Conservation (phyloP, 768 basidiomycete genomes). For the Chlorophyllum brunneum region DNA sequence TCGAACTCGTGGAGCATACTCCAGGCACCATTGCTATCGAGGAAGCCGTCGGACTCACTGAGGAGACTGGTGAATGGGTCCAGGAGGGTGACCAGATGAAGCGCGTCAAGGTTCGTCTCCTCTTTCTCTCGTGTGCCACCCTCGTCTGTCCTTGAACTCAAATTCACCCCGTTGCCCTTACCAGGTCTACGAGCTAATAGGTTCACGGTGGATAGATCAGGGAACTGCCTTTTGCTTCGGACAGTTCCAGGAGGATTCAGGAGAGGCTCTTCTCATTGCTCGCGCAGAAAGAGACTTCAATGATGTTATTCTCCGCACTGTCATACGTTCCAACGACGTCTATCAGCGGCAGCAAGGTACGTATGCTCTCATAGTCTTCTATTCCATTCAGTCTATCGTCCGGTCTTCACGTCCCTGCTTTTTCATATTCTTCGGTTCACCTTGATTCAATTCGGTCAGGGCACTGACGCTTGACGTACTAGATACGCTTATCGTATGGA, state of each 20-base stretch:
- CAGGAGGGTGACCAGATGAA: conserved; percentile 68
- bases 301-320: conserved; percentile 73
- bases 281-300: conserved; percentile 72
- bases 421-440: conserved; percentile 13
- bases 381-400: background rate
- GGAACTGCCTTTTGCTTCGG: conserved; percentile 97
- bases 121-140: conserved; percentile 16
- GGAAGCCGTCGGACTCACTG: conserved; percentile 35
- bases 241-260: conserved; percentile 72
- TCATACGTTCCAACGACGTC: conserved; percentile 77
- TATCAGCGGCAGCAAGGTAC: conserved; percentile 85
- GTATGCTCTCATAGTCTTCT: conserved; percentile 18
- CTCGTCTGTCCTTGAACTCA: background rate
- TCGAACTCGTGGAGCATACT: conserved; percentile 45
- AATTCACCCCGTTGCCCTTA: conserved; percentile 3
- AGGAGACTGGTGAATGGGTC: conserved; percentile 60
- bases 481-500: conserved; percentile 99
- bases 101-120: conserved; percentile 71
- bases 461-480: conserved; percentile 15
- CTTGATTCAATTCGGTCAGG: conserved; percentile 3
- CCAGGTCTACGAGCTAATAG: conserved; percentile 93
- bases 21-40: conserved; percentile 29
- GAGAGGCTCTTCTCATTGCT: conserved; percentile 81
- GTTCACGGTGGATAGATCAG: conserved; percentile 89
- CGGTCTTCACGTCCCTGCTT: background rate